A percentile compares a stretch with the other conserved stretches of the same genome.
phyloP scores from a whole-genome alignment of 331 rosid species.

The Spiraea crenata region DNA sequence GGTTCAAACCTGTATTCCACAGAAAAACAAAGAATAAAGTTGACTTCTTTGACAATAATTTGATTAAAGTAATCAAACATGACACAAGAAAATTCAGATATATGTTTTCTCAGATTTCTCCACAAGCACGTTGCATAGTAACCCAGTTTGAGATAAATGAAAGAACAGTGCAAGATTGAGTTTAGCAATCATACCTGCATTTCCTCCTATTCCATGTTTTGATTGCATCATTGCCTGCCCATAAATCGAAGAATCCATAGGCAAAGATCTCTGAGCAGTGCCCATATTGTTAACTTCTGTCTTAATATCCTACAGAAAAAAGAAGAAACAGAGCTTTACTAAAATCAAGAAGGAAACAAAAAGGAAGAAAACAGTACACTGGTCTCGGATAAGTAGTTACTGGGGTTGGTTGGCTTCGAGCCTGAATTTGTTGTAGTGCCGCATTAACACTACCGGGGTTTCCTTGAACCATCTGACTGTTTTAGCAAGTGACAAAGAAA shows the following conservation, averaged over 20 bases:
- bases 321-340: slow-evolving; percentile 18
- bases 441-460: slow-evolving; percentile 70
- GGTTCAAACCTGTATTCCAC: slow-evolving; percentile 53
- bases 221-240: slow-evolving; percentile 80
- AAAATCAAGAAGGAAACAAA: slow-evolving; percentile 20
- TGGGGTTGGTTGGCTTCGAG: slow-evolving; percentile 63
- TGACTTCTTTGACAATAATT: neutral
- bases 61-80: neutral
- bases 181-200: slow-evolving; percentile 50
- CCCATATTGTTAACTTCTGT: slow-evolving; percentile 59
- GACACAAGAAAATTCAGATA: neutral
- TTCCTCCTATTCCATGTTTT: slow-evolving; percentile 74
- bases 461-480: slow-evolving; percentile 90
- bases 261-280: slow-evolving; percentile 69
- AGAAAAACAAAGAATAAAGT: slow-evolving; percentile 3
- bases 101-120: neutral
- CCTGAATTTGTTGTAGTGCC: slow-evolving; percentile 89
- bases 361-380: slow-evolving; percentile 14
- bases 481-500: slow-evolving; percentile 23
- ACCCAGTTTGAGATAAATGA: slow-evolving; percentile 1
- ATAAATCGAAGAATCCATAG: slow-evolving; percentile 81
- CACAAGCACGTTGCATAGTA: neutral
- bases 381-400: slow-evolving; percentile 35
- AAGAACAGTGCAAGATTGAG: neutral
- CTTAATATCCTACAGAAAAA: slow-evolving; percentile 60